Evolutionary conservation across 2,329 filamentous ascomycete species (phyloP), one percentile per base, ranked within the genome.

Genomic region (Elsinoe ampelina): DNA sequence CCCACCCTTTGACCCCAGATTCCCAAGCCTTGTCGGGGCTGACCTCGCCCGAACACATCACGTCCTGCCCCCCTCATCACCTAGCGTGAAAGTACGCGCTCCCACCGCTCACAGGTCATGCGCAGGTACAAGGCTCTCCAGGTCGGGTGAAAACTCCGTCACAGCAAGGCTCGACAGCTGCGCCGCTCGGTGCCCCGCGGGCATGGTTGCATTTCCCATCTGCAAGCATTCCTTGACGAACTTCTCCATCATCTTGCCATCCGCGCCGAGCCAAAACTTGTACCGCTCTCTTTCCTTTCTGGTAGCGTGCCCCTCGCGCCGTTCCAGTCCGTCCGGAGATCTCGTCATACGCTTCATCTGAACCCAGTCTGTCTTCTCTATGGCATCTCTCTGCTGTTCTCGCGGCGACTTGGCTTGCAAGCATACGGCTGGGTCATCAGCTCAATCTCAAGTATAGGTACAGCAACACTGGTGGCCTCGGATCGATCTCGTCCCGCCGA

Each of bases 161-260:
- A n/a, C 20, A 22, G 15, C 19, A 47, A 32, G 22, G 22, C 22
- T 22, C 10, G 48, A 38, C 32, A 20, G 22, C 22, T 26, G 34
- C 48, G 48, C 48, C 48, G 48, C 38, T 52, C 22, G 45, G 34
- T 52, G 48, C 48, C 19, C 15, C 34, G 30, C 34, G 38, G 48
- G 32, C 48, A 52, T 32, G 26, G 43, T 48, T 50, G 45, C 30
- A 50, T 50, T 50, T 35, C 45, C 36, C 26, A 34, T 8, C 32
- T 50, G 32, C 26, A 20, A 50, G 45, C 45, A 34, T 50, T 50
- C 45, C 26, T 50, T 50, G 45, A 50, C 30, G 26, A 50, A 50
- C 45, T 8, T 34, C n/a, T 50, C 45, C 45, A 50, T 50, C 45
- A 50, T 50, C 26, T 13, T 10, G 10, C 5, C 35, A 13, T 52